These are phyloP conservation scores for Pythium brachiatum DNA, from an alignment of 352 stramenopile species.

Conservation along the genomic window DNA sequence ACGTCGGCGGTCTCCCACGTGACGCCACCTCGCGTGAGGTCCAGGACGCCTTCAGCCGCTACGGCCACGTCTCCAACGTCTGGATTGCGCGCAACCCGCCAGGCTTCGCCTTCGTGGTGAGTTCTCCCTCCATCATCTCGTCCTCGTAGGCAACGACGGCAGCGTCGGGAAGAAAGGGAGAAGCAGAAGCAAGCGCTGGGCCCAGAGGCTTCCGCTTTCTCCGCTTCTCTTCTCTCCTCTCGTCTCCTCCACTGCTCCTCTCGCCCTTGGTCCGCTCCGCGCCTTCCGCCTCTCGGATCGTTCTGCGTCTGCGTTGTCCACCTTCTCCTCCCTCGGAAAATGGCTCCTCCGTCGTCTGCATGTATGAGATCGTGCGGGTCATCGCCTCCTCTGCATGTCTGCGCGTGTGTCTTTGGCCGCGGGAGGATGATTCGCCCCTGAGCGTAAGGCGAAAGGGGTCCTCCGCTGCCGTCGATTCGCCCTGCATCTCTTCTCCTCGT, in stretches of 20 bases:
- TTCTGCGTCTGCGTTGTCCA: background rate
- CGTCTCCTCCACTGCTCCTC: slow-evolving; percentile 15
- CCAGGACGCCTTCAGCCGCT: slow-evolving; percentile 80
- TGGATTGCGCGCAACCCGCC: slow-evolving; percentile 86
- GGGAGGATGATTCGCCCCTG: background rate
- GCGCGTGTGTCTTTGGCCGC: slow-evolving; percentile 4
- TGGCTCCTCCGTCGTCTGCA: slow-evolving; percentile 9
- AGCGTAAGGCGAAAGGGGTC: background rate
- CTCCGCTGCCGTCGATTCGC: slow-evolving; percentile 21
- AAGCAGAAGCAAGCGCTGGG: background rate
- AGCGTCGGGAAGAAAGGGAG: slow-evolving; percentile 9
- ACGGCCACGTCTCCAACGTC: slow-evolving; percentile 84
- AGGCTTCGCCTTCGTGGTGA: slow-evolving; percentile 89
- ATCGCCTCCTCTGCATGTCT: slow-evolving; percentile 6
- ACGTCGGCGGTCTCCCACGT: slow-evolving; percentile 78
- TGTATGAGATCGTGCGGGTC: slow-evolving; percentile 6
- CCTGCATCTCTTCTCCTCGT: slow-evolving; percentile 31
- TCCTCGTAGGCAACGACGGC: slow-evolving; percentile 19
- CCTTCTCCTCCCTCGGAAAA: slow-evolving; percentile 3
- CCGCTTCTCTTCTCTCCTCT: slow-evolving; percentile 3
- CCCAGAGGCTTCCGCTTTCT: background rate
- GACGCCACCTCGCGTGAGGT: slow-evolving; percentile 80
- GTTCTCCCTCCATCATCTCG: slow-evolving; percentile 34
- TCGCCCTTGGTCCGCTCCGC: slow-evolving; percentile 7
- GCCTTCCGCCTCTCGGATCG: slow-evolving; percentile 1